Percentiles rank a stretch among this genome's conserved stretches.
phyloP scores from a whole-genome alignment of 345 rosid species.

The Eucalyptus erythrocorys region DNA sequence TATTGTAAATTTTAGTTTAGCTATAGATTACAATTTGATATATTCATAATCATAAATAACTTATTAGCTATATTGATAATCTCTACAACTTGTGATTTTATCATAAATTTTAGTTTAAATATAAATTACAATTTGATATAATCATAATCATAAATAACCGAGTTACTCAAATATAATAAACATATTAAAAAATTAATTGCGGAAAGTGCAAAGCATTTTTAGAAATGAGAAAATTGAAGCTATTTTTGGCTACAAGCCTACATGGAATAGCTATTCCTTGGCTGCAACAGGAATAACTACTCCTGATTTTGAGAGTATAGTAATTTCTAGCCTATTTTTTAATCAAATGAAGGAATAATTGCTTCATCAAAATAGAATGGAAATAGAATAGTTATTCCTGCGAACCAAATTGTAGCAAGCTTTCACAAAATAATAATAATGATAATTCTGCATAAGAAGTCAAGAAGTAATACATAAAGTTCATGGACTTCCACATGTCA shows the following conservation, averaged over 20 bases:
- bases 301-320: neutral
- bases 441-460: neutral
- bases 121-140: neutral
- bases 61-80: no score
- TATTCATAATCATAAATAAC: no score
- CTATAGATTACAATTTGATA: neutral
- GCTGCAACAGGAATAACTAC: neutral
- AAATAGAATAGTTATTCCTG: neutral
- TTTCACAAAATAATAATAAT: neutral
- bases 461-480: neutral
- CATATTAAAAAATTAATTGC: no score
- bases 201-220: neutral
- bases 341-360: neutral
- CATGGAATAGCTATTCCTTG: neutral
- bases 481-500: neutral
- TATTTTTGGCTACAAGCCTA: neutral
- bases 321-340: no score
- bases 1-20: neutral
- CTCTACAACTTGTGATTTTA: neutral
- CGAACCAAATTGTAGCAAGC: neutral
- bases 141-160: neutral
- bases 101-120: neutral
- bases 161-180: neutral
- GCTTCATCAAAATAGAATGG: neutral
- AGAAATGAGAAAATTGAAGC: neutral